These are phyloP conservation scores for Penicillium sp. DNA, from an alignment of 2,329 filamentous ascomycete genomes.

Conservation along the genomic window DNA sequence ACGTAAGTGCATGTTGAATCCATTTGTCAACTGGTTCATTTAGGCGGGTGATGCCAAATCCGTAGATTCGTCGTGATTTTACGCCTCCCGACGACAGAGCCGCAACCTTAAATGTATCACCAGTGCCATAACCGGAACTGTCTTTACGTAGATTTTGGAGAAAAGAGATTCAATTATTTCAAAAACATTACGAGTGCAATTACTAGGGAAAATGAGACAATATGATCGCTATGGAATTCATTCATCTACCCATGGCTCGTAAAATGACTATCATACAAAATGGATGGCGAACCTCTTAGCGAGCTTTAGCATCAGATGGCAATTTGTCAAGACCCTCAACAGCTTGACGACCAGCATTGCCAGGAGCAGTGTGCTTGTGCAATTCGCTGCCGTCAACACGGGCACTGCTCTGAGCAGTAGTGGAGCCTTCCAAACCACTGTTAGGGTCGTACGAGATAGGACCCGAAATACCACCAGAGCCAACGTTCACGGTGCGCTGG, in stretches of 20 bases:
- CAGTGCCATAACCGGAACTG: accelerated
- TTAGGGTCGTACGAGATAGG: slow-evolving; percentile 51
- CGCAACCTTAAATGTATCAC: neutral
- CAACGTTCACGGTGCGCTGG: slow-evolving; percentile 66
- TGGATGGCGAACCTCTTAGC: slow-evolving; percentile 39
- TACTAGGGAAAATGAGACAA: neutral
- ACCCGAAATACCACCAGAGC: slow-evolving; percentile 58
- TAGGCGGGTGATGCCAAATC: neutral
- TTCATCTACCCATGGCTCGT: slow-evolving; percentile 18
- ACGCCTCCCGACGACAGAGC: neutral
- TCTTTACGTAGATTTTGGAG: neutral
- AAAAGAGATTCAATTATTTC: neutral
- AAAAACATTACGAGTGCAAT: neutral
- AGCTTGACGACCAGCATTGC: slow-evolving; percentile 61
- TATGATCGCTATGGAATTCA: neutral
- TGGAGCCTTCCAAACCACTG: slow-evolving; percentile 58
- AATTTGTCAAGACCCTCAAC: slow-evolving; percentile 56
- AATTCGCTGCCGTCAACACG: slow-evolving; percentile 51
- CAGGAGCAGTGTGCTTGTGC: slow-evolving; percentile 53
- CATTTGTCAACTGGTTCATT: neutral
- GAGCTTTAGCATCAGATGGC: slow-evolving; percentile 60
- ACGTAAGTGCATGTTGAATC: too few species aligned
- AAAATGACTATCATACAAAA: slow-evolving; percentile 21
- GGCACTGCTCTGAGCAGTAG: slow-evolving; percentile 57
- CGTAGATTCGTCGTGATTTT: neutral